Base-by-base conservation (phyloP, 2,329 filamentous ascomycete species). In the Pseudocercospora eumusae region DNA sequence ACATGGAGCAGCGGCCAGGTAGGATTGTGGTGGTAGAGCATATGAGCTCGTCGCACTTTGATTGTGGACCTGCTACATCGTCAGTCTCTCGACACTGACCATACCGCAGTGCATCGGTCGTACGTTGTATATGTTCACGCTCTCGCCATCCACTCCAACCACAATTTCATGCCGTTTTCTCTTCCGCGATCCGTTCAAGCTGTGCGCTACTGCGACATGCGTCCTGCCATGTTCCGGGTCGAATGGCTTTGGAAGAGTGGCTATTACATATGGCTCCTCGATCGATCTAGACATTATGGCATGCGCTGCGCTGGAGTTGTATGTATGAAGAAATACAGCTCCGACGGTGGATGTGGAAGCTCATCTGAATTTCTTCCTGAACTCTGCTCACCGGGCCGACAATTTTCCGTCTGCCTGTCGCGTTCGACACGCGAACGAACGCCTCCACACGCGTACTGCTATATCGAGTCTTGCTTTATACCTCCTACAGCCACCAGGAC, bases 41-140 rank as follows among this genome's bases (percentile, higher is more conserved):
- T 87, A 86, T 15, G 85, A 87, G 33, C 83, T 82, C 18, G 85
- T 78, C 8, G 86, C 78, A 68, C 82, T 84, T 8, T 86, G 84
- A 56, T 82, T 84, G 79, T 86, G 83, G 21, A 87, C 76, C 86
- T 88, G 61, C 10, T 28, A 8, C 15, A 18, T 15, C 27, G 68
- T 73, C 55, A 73, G 28, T 4, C 23, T n/a, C n/a, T 2, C 3
- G 5, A 4, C 11, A 53, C 23, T 25, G 20, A 4, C 8, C 23
- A 2, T 42, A 28, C 20, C 23, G 21, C 21, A 15, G 45, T 13
- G 42, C 13, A 18, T 31, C 36, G 33, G 9, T 27, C 74, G 53
- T 77, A 87, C 85, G 75, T 86, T 85, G 75, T 87, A 87, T 36
- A 88, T 82, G 65, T 83, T 86, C 55, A 88, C 76, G 28, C 83